Evolutionary conservation across 2,329 filamentous ascomycete genomes (phyloP), one percentile per base, ranked within the genome.

Genomic region (Davidsoniella virescens): DNA sequence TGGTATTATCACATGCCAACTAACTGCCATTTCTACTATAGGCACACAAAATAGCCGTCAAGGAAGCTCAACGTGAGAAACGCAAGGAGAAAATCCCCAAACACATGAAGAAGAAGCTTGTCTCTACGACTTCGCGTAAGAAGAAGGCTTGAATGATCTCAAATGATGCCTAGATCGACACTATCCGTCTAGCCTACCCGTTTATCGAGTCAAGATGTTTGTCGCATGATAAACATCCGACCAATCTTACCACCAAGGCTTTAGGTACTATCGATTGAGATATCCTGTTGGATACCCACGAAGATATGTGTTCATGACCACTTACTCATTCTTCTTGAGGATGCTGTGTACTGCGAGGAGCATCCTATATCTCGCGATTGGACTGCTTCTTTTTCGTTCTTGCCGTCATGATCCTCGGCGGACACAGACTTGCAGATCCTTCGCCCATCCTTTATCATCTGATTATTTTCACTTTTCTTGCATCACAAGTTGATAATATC

Each of bases 1-100:
- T 33, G 23, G 5, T 5, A 23, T 23, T 36, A 41, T 41, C 37
- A 42, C 42, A 52, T 18, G 55, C 61, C 61, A 49, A 64, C 59
- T 37, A 40, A 26, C 26, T n/a, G 7, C 16, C 16, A 10, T 43
- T 26, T 55, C 42, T 9, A 12, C 37, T 12, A 26, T 51, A 73
- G 69, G 62, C 64, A 56, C 92, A 95, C 64, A 98, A 98, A 64
- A 76, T 78, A 62, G 82, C 83, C 1, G 83, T 95, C 57, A 98
- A 96, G 67, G 90, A 95, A 60, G 90, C 88, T 60, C 95, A 94
- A 69, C 80, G 87, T 36, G 88, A 95, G 64, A 87, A 93, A 70
- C 72, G 92, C 54, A 86, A 90, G 64, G 84, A 85, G 3, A 98
- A 98, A 71, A 94, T 98, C 67, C 90, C 92, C 0, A 98, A 98